phyloP scores from a whole-genome alignment of 441 rosid species.

The Dalechampia spathulata region DNA sequence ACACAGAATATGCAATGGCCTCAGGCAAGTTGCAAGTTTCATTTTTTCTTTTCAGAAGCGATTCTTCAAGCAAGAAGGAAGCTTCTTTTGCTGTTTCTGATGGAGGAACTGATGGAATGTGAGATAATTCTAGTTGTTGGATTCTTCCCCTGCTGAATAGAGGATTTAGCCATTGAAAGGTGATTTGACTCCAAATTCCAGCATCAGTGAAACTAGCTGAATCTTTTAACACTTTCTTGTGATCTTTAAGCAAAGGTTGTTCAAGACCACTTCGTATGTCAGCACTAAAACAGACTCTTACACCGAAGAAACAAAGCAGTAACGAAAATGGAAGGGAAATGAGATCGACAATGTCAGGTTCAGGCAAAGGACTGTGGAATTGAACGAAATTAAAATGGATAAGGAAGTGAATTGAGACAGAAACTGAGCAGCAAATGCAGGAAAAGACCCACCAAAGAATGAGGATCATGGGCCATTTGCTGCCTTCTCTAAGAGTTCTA shows the following conservation, averaged over 20 bases:
- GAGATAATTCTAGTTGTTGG: slow-evolving; percentile 36
- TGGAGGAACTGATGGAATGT: slow-evolving; percentile 42
- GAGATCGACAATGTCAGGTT: slow-evolving; percentile 30
- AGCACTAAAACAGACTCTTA: slow-evolving; percentile 9
- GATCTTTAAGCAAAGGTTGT: slow-evolving; percentile 29
- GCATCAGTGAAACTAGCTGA: slow-evolving; percentile 23
- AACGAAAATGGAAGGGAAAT: slow-evolving; percentile 35
- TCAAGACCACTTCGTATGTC: slow-evolving; percentile 17
- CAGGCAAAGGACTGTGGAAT: slow-evolving; percentile 20
- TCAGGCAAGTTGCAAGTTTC: slow-evolving; percentile 28
- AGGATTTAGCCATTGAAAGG: slow-evolving; percentile 61
- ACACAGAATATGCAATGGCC: slow-evolving; percentile 31
- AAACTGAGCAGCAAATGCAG: slow-evolving; percentile 23
- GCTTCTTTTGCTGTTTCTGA: slow-evolving; percentile 49
- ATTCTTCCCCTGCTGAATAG: slow-evolving; percentile 33
- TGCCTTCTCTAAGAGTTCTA: slow-evolving; percentile 11
- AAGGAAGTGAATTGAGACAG: slow-evolving; percentile 22
- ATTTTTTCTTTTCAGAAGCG: slow-evolving; percentile 30
- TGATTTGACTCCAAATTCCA: slow-evolving; percentile 46
- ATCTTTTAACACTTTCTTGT: slow-evolving; percentile 9
- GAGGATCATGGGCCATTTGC: slow-evolving; percentile 43
- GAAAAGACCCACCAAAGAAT: slow-evolving; percentile 49
- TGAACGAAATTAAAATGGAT: slow-evolving; percentile 20
- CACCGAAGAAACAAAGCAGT: slow-evolving; percentile 29
- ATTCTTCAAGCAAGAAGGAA: slow-evolving; percentile 42